These are phyloP conservation scores for Suillus hirtellus DNA, from an alignment of 768 basidiomycete species.

Conservation along the genomic window DNA sequence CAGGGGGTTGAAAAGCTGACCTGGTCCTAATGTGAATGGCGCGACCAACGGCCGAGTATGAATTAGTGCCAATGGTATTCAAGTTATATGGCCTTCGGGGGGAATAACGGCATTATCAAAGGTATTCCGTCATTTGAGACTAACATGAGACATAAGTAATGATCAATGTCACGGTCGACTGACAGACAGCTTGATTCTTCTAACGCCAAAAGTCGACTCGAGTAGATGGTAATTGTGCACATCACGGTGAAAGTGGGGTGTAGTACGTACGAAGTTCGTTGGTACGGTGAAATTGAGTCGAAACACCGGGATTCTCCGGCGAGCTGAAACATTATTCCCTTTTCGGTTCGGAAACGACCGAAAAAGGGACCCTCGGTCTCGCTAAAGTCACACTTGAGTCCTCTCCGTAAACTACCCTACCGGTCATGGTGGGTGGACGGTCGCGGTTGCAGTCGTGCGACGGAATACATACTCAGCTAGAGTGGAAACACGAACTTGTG, in stretches of 20 bases:
- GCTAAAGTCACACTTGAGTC: no score
- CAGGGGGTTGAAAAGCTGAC: neutral
- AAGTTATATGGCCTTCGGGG: neutral
- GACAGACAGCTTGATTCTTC: neutral
- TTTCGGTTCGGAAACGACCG: no score
- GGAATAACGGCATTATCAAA: constrained; percentile 1
- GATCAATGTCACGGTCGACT: neutral
- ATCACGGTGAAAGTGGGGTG: neutral
- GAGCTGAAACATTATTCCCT: no score
- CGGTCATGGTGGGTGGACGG: no score
- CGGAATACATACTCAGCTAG: no score
- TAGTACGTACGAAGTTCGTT: no score
- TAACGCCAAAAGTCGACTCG: neutral
- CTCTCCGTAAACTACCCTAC: no score
- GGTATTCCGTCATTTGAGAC: neutral
- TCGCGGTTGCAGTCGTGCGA: no score
- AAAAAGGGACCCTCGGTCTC: no score
- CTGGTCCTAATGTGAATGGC: neutral
- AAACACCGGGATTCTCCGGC: no score
- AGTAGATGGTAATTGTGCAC: neutral
- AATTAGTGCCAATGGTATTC: neutral
- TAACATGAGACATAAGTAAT: neutral
- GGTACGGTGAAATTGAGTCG: no score
- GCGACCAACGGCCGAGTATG: neutral
- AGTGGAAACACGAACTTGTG: no score